Conservation (phyloP, 306 rosid species). For the Biancaea sappan region DNA sequence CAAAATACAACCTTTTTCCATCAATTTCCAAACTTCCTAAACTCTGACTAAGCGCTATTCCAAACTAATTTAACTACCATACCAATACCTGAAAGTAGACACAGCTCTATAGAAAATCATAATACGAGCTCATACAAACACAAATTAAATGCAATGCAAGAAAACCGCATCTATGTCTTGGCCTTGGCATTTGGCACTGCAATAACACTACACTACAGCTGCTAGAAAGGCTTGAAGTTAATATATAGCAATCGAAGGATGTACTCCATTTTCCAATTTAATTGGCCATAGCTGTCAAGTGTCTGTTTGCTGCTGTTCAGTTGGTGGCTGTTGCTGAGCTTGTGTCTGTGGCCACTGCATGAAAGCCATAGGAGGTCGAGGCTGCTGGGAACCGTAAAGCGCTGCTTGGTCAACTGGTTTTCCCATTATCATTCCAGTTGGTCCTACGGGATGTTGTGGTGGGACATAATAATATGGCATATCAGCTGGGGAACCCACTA, state of each 20-base stretch:
- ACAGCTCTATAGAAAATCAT: slow-evolving; percentile 14
- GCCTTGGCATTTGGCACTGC: slow-evolving; percentile 23
- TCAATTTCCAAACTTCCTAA: slow-evolving; percentile 30
- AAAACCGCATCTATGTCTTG: slow-evolving; percentile 14
- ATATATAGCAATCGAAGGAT: slow-evolving; percentile 33
- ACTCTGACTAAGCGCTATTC: slow-evolving; percentile 17
- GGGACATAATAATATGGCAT: slow-evolving; percentile 69
- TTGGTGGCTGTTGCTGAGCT: slow-evolving; percentile 54
- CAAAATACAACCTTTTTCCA: slow-evolving; percentile 24
- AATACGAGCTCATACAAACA: slow-evolving; percentile 32
- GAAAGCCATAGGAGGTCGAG: slow-evolving; percentile 67
- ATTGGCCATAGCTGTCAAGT: slow-evolving; percentile 30
- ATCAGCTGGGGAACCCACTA: slow-evolving; percentile 64
- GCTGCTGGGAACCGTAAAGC: slow-evolving; percentile 58
- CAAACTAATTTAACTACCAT: slow-evolving; percentile 33
- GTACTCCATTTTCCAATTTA: slow-evolving; percentile 18
- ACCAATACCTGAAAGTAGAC: slow-evolving; percentile 30
- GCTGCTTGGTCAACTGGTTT: slow-evolving; percentile 68
- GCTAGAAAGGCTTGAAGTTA: slow-evolving; percentile 24
- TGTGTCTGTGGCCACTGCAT: slow-evolving; percentile 76
- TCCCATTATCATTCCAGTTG: slow-evolving; percentile 84
- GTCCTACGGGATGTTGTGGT: slow-evolving; percentile 61
- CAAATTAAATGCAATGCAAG: slow-evolving; percentile 27
- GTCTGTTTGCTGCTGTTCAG: slow-evolving; percentile 59
- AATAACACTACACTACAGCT: slow-evolving; percentile 28